These are phyloP conservation scores for Echium plantagineum DNA, from an alignment of 257 asterid genomes.

Conservation along the genomic window DNA sequence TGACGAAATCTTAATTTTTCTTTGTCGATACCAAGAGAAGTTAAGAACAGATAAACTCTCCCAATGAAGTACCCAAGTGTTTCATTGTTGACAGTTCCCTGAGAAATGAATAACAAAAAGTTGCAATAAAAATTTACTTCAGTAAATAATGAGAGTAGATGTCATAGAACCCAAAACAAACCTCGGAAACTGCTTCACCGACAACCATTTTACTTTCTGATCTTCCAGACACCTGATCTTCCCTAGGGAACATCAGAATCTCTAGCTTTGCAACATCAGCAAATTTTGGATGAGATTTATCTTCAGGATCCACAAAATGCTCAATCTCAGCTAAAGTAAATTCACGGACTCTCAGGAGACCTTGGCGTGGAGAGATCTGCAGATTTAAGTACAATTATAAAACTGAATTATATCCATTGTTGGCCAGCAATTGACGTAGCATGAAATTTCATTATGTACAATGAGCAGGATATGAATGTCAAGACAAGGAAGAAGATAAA, in stretches of 20 bases:
- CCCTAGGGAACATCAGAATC: slow-evolving; percentile 70
- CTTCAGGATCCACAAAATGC: slow-evolving; percentile 74
- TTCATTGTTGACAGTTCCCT: slow-evolving; percentile 72
- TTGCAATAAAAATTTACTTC: neutral
- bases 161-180: slow-evolving; percentile 12
- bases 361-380: slow-evolving; percentile 87
- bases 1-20: slow-evolving; percentile 65
- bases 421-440: neutral
- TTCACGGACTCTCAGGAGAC: slow-evolving; percentile 73
- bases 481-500: too few species aligned
- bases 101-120: slow-evolving; percentile 6
- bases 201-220: slow-evolving; percentile 40
- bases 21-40: slow-evolving; percentile 59
- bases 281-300: slow-evolving; percentile 73
- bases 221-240: slow-evolving; percentile 62
- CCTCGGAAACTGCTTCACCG: slow-evolving; percentile 71
- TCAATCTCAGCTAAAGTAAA: slow-evolving; percentile 78
- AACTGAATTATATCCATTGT: neutral
- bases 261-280: slow-evolving; percentile 51
- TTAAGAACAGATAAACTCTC: slow-evolving; percentile 59
- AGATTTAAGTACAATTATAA: slow-evolving; percentile 2
- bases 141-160: neutral
- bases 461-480: too few species aligned
- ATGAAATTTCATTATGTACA: neutral
- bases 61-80: slow-evolving; percentile 76